phyloP scores from a whole-genome alignment of 2,329 filamentous ascomycete species.

The Apiospora hydei region DNA sequence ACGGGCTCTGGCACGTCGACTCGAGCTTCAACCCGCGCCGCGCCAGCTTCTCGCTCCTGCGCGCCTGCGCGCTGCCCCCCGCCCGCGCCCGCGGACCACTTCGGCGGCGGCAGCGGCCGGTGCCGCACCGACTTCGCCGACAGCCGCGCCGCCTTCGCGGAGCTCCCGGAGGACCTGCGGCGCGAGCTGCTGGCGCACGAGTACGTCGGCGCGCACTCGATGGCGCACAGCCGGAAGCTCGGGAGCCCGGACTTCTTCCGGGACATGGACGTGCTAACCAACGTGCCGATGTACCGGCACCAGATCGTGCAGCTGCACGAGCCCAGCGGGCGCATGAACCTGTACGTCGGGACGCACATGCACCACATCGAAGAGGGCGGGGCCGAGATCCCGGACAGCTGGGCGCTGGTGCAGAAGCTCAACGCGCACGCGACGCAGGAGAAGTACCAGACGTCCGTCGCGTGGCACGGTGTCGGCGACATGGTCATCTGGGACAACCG shows the following conservation, averaged over 20 bases:
- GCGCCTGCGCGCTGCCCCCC: conserved; percentile 12
- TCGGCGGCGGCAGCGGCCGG: too few relatives aligned
- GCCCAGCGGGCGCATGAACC: conserved; percentile 49
- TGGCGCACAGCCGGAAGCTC: conserved; percentile 45
- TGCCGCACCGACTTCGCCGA: conserved; percentile 24
- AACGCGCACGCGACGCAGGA: conserved; percentile 27
- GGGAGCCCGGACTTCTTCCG: conserved; percentile 44
- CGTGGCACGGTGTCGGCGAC: conserved; percentile 31
- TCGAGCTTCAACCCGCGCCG: conserved; percentile 25
- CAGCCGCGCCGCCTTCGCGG: conserved; percentile 25
- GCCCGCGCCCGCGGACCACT: not conserved
- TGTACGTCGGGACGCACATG: conserved; percentile 53
- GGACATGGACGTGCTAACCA: conserved; percentile 40
- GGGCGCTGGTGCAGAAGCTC: conserved; percentile 38
- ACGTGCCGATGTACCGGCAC: conserved; percentile 44
- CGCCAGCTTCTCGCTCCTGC: conserved; percentile 22
- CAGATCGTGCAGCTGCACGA: conserved; percentile 52
- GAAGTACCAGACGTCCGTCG: conserved; percentile 27
- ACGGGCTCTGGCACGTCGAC: conserved; percentile 28
- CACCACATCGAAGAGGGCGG: conserved; percentile 50
- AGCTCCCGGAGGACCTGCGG: conserved; percentile 12
- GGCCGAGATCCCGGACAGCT: conserved; percentile 37
- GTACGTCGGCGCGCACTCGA: conserved; percentile 37
- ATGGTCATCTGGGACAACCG: conserved; percentile 34
- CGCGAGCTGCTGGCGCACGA: not conserved